These are phyloP conservation scores for Trichophyton schoenleinii DNA, from an alignment of 2,329 filamentous ascomycete species.

Conservation along the genomic window DNA sequence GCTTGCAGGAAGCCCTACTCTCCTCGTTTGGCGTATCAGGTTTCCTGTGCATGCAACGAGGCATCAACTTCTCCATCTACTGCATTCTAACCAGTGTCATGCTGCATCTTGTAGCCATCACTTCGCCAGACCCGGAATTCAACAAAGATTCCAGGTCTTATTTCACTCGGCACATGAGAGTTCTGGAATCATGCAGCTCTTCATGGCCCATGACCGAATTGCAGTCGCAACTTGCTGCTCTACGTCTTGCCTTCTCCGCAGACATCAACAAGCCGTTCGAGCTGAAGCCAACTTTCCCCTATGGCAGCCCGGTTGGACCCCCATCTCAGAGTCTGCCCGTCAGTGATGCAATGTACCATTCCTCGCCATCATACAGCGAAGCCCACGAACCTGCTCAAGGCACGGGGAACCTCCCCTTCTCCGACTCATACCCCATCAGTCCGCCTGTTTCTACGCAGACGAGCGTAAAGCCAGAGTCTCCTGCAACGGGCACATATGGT, in stretches of 20 bases:
- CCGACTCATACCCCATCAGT: constrained; percentile 54
- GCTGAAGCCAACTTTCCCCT: constrained; percentile 75
- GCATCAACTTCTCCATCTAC: constrained; percentile 94
- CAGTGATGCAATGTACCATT: constrained; percentile 18
- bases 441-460: constrained; percentile 64
- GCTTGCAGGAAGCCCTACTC: constrained; percentile 71
- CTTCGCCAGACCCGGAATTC: constrained; percentile 80
- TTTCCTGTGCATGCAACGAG: constrained; percentile 80
- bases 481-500: constrained; percentile 46
- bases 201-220: constrained; percentile 84
- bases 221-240: constrained; percentile 75
- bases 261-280: constrained; percentile 76
- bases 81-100: constrained; percentile 82
- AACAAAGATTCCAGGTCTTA: constrained; percentile 75
- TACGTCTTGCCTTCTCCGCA: constrained; percentile 82
- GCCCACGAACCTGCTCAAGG: background rate
- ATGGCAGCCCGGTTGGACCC: constrained; percentile 59
- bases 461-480: constrained; percentile 62
- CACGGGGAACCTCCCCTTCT: background rate
- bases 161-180: constrained; percentile 86
- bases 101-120: constrained; percentile 84
- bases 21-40: constrained; percentile 65
- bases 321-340: background rate
- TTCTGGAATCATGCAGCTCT: constrained; percentile 71
- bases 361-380: constrained; percentile 6